Evolutionary conservation across 2,329 filamentous ascomycete species (phyloP).

Genomic region (Neopestalotiopsis sp.): DNA sequence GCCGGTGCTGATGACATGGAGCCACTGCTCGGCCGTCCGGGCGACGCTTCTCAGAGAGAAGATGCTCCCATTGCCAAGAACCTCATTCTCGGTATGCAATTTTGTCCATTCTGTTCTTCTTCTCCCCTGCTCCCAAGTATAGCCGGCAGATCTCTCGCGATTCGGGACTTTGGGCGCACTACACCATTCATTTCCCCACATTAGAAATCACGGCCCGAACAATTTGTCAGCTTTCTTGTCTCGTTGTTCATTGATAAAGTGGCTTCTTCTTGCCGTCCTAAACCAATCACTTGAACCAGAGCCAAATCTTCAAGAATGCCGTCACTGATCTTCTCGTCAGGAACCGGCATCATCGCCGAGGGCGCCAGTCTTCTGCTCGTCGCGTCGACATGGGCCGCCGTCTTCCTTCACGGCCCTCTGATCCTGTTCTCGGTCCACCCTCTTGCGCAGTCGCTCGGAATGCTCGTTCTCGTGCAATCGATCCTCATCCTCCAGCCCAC

Average conservation of each 20-base stretch:
- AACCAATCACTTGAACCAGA: constrained; percentile 1
- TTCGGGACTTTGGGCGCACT: background rate
- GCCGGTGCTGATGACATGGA: constrained; percentile 50
- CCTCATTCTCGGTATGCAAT: constrained; percentile 70
- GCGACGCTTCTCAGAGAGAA: constrained; percentile 74
- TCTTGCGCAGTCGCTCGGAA: constrained; percentile 68
- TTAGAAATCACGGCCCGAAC: background rate
- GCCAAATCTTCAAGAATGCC: constrained; percentile 26
- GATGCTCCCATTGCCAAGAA: constrained; percentile 71
- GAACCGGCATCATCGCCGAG: constrained; percentile 82
- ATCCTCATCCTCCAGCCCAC: constrained; percentile 90
- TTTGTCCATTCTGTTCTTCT: background rate
- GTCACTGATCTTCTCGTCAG: constrained; percentile 52
- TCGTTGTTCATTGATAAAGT: constrained; percentile 1
- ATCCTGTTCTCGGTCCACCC: constrained; percentile 91
- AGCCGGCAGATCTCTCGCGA: background rate
- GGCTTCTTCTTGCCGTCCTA: background rate
- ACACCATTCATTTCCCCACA: constrained; percentile 4
- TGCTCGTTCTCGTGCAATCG: constrained; percentile 79
- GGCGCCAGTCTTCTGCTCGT: constrained; percentile 76
- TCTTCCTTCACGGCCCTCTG: constrained; percentile 68
- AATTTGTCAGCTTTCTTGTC: constrained; percentile 11
- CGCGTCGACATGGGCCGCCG: constrained; percentile 76
- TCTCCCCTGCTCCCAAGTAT: background rate
- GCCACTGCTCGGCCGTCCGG: constrained; percentile 72